These are phyloP conservation scores for Metarhizium guizhouense DNA, from an alignment of 2,329 filamentous ascomycete species.

Conservation along the genomic window DNA sequence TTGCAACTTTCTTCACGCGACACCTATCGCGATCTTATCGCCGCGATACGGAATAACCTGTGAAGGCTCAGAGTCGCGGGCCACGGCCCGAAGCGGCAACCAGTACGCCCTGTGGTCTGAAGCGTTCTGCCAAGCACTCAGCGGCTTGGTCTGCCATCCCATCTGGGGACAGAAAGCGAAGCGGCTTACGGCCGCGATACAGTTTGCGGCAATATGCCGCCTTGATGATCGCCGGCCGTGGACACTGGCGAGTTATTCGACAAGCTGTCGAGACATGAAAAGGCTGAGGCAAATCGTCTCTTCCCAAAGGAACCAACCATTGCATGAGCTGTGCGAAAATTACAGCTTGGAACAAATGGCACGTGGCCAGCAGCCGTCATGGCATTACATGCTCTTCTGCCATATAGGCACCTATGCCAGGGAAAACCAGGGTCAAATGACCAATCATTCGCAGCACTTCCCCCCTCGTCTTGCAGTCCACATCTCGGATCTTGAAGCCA, in stretches of 20 bases:
- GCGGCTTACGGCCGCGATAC: not conserved
- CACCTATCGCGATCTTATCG: not conserved
- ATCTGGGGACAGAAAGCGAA: not conserved
- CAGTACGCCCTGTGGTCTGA: not conserved
- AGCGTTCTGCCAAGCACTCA: not conserved
- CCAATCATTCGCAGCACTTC: not conserved
- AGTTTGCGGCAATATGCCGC: constrained; percentile 1
- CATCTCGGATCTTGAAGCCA: not conserved
- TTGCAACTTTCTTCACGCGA: not conserved
- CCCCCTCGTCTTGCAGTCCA: not conserved
- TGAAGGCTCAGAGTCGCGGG: not conserved
- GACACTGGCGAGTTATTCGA: not conserved
- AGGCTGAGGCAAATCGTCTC: not conserved
- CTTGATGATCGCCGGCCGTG: constrained; percentile 1
- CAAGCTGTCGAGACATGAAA: not conserved
- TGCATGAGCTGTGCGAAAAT: not conserved
- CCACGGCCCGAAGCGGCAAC: not conserved
- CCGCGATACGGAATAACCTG: not conserved
- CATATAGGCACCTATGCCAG: not conserved
- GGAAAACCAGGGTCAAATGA: not conserved
- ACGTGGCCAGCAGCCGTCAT: not conserved
- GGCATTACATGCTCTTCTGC: not conserved
- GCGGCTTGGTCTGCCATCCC: not conserved
- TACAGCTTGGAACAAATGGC: not conserved
- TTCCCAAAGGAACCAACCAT: not conserved